Percentiles rank a stretch among this genome's conserved stretches.
phyloP scores from a whole-genome alignment of 164 flowering plant species.

The Buxus sempervirens region DNA sequence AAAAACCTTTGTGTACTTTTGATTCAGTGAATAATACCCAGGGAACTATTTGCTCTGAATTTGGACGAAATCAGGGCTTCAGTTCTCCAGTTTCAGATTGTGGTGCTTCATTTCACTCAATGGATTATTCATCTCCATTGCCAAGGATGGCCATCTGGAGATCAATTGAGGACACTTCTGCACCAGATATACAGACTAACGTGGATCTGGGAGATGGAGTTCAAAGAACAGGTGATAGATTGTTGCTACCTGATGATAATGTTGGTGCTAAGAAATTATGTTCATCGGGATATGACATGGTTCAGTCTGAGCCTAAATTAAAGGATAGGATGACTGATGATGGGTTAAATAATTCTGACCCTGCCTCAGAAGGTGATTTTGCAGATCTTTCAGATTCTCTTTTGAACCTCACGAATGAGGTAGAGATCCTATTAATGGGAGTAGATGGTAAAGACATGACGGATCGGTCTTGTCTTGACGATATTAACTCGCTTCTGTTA shows the following conservation, averaged over 20 bases:
- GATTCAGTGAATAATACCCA: constrained; percentile 22
- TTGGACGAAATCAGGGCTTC: constrained; percentile 36
- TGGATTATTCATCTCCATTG: constrained; percentile 48
- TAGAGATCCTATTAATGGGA: constrained; percentile 37
- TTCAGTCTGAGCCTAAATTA: constrained; percentile 27
- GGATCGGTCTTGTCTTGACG: constrained; percentile 48
- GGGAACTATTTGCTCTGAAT: constrained; percentile 25
- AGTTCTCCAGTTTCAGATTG: constrained; percentile 41
- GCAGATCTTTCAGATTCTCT: constrained; percentile 41
- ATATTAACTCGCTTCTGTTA: constrained; percentile 48
- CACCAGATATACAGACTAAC: constrained; percentile 34
- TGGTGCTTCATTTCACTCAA: constrained; percentile 37
- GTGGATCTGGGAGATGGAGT: constrained; percentile 21
- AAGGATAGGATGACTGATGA: constrained; percentile 22
- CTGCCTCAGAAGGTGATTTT: constrained; percentile 39
- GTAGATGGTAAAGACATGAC: constrained; percentile 48
- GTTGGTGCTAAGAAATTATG: constrained; percentile 22
- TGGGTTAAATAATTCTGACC: constrained; percentile 20
- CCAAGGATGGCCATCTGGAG: constrained; percentile 51
- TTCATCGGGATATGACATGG: constrained; percentile 27
- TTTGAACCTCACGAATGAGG: constrained; percentile 50
- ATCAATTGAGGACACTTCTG: constrained; percentile 35
- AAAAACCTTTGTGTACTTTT: constrained; percentile 22
- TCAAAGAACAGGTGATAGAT: constrained; percentile 14
- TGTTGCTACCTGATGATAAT: constrained; percentile 25